phyloP scores from a whole-genome alignment of 352 stramenopile genomes.

The Elongisporangium undulatum region DNA sequence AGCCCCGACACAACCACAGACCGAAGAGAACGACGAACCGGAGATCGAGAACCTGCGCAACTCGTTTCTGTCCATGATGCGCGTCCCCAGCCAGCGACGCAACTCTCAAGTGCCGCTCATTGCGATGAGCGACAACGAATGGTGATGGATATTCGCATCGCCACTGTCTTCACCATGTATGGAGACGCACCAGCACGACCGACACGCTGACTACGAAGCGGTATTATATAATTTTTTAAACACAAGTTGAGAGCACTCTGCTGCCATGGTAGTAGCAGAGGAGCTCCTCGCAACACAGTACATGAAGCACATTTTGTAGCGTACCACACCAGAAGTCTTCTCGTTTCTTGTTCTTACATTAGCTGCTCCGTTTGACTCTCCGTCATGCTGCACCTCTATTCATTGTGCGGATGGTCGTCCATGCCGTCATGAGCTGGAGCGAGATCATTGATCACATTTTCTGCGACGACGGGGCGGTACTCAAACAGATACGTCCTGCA shows the following conservation, averaged over 20 bases:
- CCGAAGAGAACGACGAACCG: slow-evolving; percentile 28
- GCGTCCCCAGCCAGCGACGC: slow-evolving; percentile 44
- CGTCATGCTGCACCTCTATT: slow-evolving; percentile 23
- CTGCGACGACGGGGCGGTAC: slow-evolving; percentile 34
- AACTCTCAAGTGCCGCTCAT: slow-evolving; percentile 61
- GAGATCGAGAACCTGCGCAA: slow-evolving; percentile 39
- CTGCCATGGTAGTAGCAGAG: not conserved
- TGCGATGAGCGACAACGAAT: slow-evolving; percentile 28
- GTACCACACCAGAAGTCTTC: slow-evolving; percentile 7
- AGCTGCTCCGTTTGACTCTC: slow-evolving; percentile 9
- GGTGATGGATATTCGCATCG: slow-evolving; percentile 5
- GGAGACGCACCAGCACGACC: slow-evolving; percentile 14
- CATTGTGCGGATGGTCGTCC: slow-evolving; percentile 43
- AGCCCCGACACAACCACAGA: slow-evolving; percentile 8
- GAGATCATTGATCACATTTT: slow-evolving; percentile 63
- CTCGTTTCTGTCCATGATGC: slow-evolving; percentile 66
- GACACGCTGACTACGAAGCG: not conserved
- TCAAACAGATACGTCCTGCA: slow-evolving; percentile 64
- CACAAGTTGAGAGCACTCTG: not conserved
- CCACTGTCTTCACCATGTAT: slow-evolving; percentile 12
- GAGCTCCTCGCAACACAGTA: not conserved
- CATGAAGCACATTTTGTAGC: slow-evolving; percentile 21
- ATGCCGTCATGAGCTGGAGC: slow-evolving; percentile 25
- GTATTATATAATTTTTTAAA: slow-evolving; percentile 3
- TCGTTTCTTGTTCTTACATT: slow-evolving; percentile 4